Base-by-base conservation (phyloP, 805 yeast genomes). In the Starmerella riodocensis region DNA sequence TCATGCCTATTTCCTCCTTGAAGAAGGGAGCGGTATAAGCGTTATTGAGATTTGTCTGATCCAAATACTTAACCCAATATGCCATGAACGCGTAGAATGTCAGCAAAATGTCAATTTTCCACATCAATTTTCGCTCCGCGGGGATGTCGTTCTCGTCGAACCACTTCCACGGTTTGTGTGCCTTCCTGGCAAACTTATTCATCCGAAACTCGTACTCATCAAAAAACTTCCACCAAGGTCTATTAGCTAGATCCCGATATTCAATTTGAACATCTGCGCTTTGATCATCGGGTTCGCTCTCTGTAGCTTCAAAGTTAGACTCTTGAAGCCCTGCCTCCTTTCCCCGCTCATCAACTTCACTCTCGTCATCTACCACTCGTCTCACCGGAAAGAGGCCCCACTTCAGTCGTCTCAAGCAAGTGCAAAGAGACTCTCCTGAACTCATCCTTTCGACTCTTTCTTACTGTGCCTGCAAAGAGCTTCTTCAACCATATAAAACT, bases 51-150 rank as follows among this genome's bases (percentile, higher is more conserved):
- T 76, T 78, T 29, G 71, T 63, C 37, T 66, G 66, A 52, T 78
- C 84, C 36, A 78, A 61, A 37, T 74, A 72, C 52, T 77, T 77
- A 39, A 77, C 71, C 79, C 80, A 78, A 55, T 76, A 76, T 1
- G 73, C 74, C 42, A 74, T 56, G 54, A 74, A 69, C 0, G 78
- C 64, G 47, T 73, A 72, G 32, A 47, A 45, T n/a, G 74, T 64
- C 36, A 78, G 58, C 25, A 73, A 52, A 11, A 73, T 45, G 50
- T 77, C 84, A 24, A 76, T 53, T 52, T 77, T 77, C 45, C 63
- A 55, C 13, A 74, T 52, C 27, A 74, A 54, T 21, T 56, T 60
- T 34, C 66, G 63, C 36, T 67, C 73, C 1, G 65, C 72, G 51
- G 67, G 62, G 2, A 78, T 59, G 28, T 68, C 71, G 36, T 59